Evolutionary conservation across 1,139 yeast species (phyloP).

Genomic region (Taphrina communis): DNA sequence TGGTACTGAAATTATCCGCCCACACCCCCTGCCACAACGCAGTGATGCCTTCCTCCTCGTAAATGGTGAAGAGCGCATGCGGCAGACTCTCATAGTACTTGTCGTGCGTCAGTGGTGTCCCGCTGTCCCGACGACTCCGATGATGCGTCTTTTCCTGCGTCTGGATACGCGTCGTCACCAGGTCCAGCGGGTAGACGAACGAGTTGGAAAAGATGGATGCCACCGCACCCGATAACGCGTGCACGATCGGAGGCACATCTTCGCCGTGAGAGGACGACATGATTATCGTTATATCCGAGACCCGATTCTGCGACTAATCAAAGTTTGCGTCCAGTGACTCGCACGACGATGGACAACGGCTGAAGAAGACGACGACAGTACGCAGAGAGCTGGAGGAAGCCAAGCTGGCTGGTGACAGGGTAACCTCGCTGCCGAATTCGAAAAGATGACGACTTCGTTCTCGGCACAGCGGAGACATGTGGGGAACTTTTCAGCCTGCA

Average conservation of each 20-base stretch:
- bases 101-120: slow-evolving; percentile 13
- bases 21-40: slow-evolving; percentile 31
- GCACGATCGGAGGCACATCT: slow-evolving; percentile 60
- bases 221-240: slow-evolving; percentile 82
- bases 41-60: slow-evolving; percentile 28
- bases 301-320: no score
- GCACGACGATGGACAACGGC: no score
- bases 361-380: no score
- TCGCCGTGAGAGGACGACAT: slow-evolving; percentile 19
- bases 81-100: slow-evolving; percentile 27
- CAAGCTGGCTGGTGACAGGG: no score
- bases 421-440: neutral
- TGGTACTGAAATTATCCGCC: slow-evolving; percentile 36
- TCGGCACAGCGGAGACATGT: slow-evolving; percentile 1
- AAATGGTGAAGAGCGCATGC: slow-evolving; percentile 33
- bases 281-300: neutral
- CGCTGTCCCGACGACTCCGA: slow-evolving; percentile 74
- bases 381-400: no score
- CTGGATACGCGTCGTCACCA: slow-evolving; percentile 51
- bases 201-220: slow-evolving; percentile 84
- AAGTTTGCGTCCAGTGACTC: no score
- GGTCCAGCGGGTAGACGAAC: slow-evolving; percentile 85
- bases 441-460: slow-evolving; percentile 6
- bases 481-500: neutral
- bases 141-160: slow-evolving; percentile 26